Conservation (phyloP, 1,284 basidiomycete genomes). For the Xerocomus minutiporus region DNA sequence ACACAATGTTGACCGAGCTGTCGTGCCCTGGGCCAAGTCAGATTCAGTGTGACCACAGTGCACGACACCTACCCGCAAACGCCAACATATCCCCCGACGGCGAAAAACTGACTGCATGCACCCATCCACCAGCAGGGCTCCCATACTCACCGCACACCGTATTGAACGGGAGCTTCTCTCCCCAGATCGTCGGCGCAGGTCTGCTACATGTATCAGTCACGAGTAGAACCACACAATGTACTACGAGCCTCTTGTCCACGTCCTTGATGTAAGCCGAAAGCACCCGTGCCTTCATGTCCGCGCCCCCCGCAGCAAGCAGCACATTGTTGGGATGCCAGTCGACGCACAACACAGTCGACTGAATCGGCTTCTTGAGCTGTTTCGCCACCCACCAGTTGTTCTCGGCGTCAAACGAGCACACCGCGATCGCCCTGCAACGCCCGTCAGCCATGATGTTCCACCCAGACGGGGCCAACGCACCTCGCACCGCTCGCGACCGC, state of each 20-base stretch:
- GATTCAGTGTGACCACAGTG: background rate
- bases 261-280: conserved; percentile 99
- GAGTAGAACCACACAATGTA: background rate
- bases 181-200: conserved; percentile 90
- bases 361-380: conserved; percentile 94
- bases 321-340: conserved; percentile 99
- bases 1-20: conserved; percentile 85
- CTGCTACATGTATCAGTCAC: conserved; percentile 38
- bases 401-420: conserved; percentile 93
- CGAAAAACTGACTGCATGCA: conserved; percentile 93
- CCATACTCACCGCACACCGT: conserved; percentile 94
- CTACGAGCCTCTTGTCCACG: conserved; percentile 80
- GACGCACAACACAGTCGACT: conserved; percentile 88
- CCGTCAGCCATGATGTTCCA: background rate
- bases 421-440: conserved; percentile 74
- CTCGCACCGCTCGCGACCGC: conserved; percentile 95
- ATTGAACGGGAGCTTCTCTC: conserved; percentile 95
- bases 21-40: conserved; percentile 66
- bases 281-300: conserved; percentile 96
- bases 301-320: conserved; percentile 88
- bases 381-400: conserved; percentile 99
- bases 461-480: conserved; percentile 36
- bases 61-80: conserved; percentile 71
- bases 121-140: conserved; percentile 92
- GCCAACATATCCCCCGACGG: conserved; percentile 91